Conservation (phyloP, 2,329 filamentous ascomycete genomes). For the Neofusicoccum umdonicola region DNA sequence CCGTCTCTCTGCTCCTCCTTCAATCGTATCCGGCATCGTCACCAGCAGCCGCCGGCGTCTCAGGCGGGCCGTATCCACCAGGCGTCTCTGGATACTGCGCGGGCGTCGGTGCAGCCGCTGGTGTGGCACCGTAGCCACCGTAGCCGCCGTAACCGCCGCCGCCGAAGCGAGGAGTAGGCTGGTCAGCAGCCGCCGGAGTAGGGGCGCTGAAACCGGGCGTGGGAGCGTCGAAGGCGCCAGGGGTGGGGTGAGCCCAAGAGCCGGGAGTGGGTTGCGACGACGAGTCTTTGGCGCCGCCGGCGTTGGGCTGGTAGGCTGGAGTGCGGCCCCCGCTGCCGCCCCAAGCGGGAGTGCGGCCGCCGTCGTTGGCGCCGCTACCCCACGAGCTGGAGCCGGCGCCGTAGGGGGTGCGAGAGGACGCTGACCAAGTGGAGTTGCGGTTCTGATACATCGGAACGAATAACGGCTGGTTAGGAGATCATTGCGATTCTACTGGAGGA, state of each 20-base stretch:
- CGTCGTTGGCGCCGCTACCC: conserved; percentile 58
- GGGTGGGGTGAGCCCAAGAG: conserved; percentile 30
- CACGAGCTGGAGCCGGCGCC: conserved; percentile 61
- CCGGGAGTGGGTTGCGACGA: conserved; percentile 28
- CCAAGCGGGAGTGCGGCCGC: conserved; percentile 72
- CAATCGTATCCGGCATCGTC: conserved; percentile 44
- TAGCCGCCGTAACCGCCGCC: conserved; percentile 20
- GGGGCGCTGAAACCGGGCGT: conserved; percentile 41
- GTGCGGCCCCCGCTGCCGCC: conserved; percentile 30
- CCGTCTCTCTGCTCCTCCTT: background rate
- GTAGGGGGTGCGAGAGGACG: conserved; percentile 54
- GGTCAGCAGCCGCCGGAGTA: conserved; percentile 34
- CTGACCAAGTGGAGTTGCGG: conserved; percentile 35
- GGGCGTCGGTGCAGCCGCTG: conserved; percentile 58
- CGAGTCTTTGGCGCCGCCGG: conserved; percentile 23
- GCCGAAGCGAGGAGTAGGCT: conserved; percentile 24
- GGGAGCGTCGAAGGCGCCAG: conserved; percentile 37
- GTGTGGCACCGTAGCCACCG: conserved; percentile 37
- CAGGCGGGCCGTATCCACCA: conserved; percentile 50
- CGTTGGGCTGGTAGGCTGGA: background rate
- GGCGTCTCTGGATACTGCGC: conserved; percentile 55
- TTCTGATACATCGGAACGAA: background rate
- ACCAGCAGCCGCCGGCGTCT: conserved; percentile 52
- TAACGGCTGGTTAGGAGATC: background rate
- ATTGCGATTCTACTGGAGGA: background rate